Evolutionary conservation across 1,139 yeast genomes (phyloP), one percentile per base, ranked within the genome.

Genomic region (Hyphopichia khmerensis): DNA sequence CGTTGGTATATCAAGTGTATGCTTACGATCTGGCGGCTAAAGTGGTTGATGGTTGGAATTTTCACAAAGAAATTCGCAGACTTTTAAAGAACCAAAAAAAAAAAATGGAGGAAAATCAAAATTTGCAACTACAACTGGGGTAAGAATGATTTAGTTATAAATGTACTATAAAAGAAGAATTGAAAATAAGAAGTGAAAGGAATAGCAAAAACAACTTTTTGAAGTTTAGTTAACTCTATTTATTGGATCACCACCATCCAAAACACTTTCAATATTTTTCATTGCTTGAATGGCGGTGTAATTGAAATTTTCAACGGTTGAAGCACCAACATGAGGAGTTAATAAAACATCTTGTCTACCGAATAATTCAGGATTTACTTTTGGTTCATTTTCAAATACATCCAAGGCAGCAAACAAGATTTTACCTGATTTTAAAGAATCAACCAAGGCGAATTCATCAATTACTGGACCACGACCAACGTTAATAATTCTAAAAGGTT

Each of bases 271-370:
- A 14, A 82, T 77, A 53, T 80, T 80, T 33, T 64, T 53, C 60
- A 81, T 55, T 13, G 75, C 76, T 38, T 60, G 64, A 3, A 60
- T 52, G 1, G 84, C 78, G 4, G 86, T 78, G 30, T 58, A 59
- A 46, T 77, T 72, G 40, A 60, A 75, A 54, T 69, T 67, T 43
- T 59, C 84, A 30, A 65, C 63, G 0, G 95, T 84, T 0, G 89
- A 79, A 21, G 91, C 83, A 0, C 91, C 96, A 31, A 84, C 60
- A 33, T 87, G 96, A 9, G 96, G 96, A 14, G 88, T 77, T 39
- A 85, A 63, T 0, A 84, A 67, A n/a, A 85, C 89, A 59, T 87
- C 89, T 56, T 80, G 73, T 54, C 95, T 73, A 13, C 66, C 64
- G 26, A 77, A 53, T 40, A 85, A 72, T 26, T 68, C 80, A 13